A percentile compares a stretch with the other conserved stretches of the same genome.
Evolutionary conservation across 768 basidiomycete species (phyloP).

Genomic region (Hericium coralloides): DNA sequence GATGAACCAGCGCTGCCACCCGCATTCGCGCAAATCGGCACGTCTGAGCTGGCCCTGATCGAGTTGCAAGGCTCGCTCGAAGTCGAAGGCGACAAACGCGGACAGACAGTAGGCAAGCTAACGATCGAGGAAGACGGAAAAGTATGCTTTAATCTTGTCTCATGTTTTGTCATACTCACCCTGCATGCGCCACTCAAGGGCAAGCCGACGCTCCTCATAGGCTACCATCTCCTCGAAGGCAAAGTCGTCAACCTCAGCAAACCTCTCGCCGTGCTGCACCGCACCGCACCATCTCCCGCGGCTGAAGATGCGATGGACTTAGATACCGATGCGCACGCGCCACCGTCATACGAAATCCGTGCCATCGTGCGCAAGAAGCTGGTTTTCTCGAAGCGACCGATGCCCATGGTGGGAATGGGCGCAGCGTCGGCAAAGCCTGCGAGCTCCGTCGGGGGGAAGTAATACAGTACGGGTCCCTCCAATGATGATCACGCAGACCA

Average conservation of each 20-base stretch:
- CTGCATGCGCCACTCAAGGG: slow-evolving; percentile 32
- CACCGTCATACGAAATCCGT: slow-evolving; percentile 28
- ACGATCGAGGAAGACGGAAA: slow-evolving; percentile 44
- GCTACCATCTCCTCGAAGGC: slow-evolving; percentile 88
- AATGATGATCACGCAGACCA: no score
- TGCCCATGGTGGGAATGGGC: slow-evolving; percentile 45
- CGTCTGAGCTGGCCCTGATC: slow-evolving; percentile 73
- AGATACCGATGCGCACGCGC: slow-evolving; percentile 16
- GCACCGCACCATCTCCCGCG: slow-evolving; percentile 12
- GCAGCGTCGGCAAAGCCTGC: not conserved
- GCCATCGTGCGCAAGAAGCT: slow-evolving; percentile 78
- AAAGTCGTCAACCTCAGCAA: slow-evolving; percentile 68
- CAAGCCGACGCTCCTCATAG: slow-evolving; percentile 73
- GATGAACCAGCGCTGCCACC: slow-evolving; percentile 41
- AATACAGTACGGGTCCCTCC: no score
- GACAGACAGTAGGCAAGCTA: slow-evolving; percentile 72
- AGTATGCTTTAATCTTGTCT: slow-evolving; percentile 30
- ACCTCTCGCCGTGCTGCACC: slow-evolving; percentile 71
- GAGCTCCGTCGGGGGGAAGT: not conserved
- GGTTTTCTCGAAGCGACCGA: slow-evolving; percentile 75
- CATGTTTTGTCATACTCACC: not conserved
- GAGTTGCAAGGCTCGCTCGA: slow-evolving; percentile 84
- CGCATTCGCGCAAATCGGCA: slow-evolving; percentile 60
- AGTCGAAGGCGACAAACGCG: slow-evolving; percentile 58
- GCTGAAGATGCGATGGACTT: slow-evolving; percentile 11